A percentile compares a stretch with the other conserved stretches of the same genome.
phyloP scores from a whole-genome alignment of 2,329 filamentous ascomycete genomes.

The Thelonectria rubi region DNA sequence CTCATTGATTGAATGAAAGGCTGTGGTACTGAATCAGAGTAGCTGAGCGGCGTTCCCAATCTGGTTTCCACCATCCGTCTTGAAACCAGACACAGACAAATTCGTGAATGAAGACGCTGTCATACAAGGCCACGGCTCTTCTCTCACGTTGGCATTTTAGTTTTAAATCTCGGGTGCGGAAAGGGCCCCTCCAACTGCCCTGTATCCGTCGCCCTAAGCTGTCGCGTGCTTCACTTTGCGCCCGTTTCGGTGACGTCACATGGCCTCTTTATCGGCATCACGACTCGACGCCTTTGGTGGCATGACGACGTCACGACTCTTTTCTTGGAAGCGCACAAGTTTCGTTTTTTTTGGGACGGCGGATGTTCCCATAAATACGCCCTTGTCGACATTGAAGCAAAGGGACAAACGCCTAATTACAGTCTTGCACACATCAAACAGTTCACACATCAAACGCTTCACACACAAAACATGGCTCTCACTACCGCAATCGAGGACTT shows the following conservation, averaged over 20 bases:
- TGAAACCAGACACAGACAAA: too few relatives aligned
- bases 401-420: not conserved
- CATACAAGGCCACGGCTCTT: too few relatives aligned
- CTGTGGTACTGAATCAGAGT: too few relatives aligned
- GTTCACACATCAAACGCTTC: not conserved
- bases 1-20: too few relatives aligned
- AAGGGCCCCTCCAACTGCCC: too few relatives aligned
- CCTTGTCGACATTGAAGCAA: not conserved
- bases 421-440: not conserved
- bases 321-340: not conserved
- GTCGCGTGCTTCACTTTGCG: conserved; percentile 33
- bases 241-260: conserved; percentile 39
- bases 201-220: not conserved
- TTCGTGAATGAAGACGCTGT: too few relatives aligned
- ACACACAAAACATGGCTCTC: conserved; percentile 46
- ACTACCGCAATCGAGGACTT: conserved; percentile 49
- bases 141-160: too few relatives aligned
- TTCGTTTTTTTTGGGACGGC: not conserved
- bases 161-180: too few relatives aligned
- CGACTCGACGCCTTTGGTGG: conserved; percentile 33
- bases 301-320: conserved; percentile 44
- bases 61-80: too few relatives aligned
- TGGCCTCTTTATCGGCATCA: conserved; percentile 27
- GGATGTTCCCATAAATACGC: conserved; percentile 9
- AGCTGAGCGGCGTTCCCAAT: too few relatives aligned